A percentile compares a stretch with the other conserved stretches of the same genome.
These are phyloP conservation scores for Isoetes taiwanensis DNA, from an alignment of 75 land plant genomes.

Conservation along the genomic window DNA sequence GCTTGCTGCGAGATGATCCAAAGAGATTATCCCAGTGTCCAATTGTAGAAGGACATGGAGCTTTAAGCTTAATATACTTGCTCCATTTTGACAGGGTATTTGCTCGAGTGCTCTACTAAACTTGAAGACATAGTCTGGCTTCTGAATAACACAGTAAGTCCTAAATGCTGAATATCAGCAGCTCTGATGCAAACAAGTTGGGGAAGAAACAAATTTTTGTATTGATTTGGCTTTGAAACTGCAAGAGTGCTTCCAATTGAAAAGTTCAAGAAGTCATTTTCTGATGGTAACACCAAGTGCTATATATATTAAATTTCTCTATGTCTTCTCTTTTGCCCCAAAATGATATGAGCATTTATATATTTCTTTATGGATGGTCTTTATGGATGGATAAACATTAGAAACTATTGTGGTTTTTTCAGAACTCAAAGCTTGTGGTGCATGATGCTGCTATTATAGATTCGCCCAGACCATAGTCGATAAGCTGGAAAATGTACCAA, in stretches of 20 bases:
- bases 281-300: constrained; percentile 56
- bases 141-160: too few species aligned
- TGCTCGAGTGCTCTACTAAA: too few species aligned
- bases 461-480: constrained; percentile 28
- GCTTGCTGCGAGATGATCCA: too few species aligned
- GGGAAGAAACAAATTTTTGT: too few species aligned
- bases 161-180: too few species aligned
- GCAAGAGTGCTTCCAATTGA: constrained; percentile 26
- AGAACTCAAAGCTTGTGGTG: constrained; percentile 14
- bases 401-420: constrained; percentile 3
- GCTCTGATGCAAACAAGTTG: too few species aligned
- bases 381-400: constrained; percentile 3
- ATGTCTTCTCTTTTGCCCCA: constrained; percentile 21
- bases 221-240: too few species aligned
- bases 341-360: not conserved
- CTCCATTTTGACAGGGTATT: too few species aligned
- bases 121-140: too few species aligned
- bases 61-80: too few species aligned
- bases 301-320: constrained; percentile 56
- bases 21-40: too few species aligned
- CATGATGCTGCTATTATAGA: constrained; percentile 23
- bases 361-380: not conserved
- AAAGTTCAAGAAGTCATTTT: constrained; percentile 35
- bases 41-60: too few species aligned
- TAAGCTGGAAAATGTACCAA: constrained; percentile 40